Evolutionary conservation across 768 basidiomycete genomes (phyloP), one percentile per base, ranked within the genome.

Genomic region (Suillus weaverae): DNA sequence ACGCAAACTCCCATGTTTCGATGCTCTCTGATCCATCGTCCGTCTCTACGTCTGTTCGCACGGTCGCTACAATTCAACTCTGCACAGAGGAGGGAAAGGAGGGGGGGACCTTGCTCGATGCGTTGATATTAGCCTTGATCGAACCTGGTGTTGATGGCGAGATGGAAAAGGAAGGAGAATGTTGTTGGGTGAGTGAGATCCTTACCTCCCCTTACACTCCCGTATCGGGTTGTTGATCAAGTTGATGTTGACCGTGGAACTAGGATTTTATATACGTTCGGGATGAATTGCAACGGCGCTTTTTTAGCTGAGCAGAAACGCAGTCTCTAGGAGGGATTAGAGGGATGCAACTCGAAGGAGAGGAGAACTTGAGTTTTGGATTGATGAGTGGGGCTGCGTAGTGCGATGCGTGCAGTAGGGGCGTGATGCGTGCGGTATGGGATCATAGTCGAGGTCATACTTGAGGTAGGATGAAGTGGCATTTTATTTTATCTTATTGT

Each of bases 1-100:
- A 90, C 72, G 80, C 86, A 33, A 92, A 50, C 30, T 26, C 48
- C 2, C 48, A 50, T 30, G 48, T 26, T 3, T 50, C 22, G 13
- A 48, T 50, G 48, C 48, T 50, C 22, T 50, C 48, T 50, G 48
- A 48, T 26, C 48, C 90, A 6, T 14, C 48, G 3, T 26, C 48
- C 3, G 26, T 50, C 22, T 50, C 48, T 3, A 26, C 48, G 13
- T 50, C 48, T 30, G 22, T 14, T 26, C 48, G 14, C 3, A 26
- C 48, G 26, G 6, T 50, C 13, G 11, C 13, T 48, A 13, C 22
- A 2, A 26, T 48, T 26, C 46, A 48, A 13, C 2, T 13, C 36
- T 11, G 36, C 36, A 38, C 36, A 38, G n/a, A 48, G 5, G 46
- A 26, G 26, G 26, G 26, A 3, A 22, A 22, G 26, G 13, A 36